phyloP scores from a whole-genome alignment of 805 yeast genomes.

The Candida silvicultrix region DNA sequence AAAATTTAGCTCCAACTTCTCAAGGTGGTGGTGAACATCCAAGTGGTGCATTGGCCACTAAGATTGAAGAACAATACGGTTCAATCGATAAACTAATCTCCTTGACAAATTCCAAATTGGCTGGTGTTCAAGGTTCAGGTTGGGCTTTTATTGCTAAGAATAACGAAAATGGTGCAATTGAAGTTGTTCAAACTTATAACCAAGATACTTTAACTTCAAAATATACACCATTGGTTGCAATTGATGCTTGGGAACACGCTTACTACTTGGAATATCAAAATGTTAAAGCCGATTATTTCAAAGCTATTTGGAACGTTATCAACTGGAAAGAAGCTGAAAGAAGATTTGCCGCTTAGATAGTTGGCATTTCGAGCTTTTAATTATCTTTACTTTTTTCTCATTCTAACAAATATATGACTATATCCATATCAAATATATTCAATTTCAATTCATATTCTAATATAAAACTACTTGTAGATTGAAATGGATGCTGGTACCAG shows the following conservation, averaged over 20 bases:
- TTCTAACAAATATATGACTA: neutral
- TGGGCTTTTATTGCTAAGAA: constrained; percentile 92
- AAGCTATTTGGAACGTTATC: constrained; percentile 90
- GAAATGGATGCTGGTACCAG: no score
- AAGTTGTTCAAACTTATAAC: constrained; percentile 75
- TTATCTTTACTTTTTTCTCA: neutral
- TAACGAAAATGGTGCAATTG: constrained; percentile 65
- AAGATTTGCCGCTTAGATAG: constrained; percentile 42
- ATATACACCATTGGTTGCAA: constrained; percentile 73
- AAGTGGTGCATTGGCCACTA: constrained; percentile 51
- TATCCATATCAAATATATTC: neutral
- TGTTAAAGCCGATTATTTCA: constrained; percentile 86
- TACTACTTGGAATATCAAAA: constrained; percentile 91
- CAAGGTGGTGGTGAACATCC: constrained; percentile 70
- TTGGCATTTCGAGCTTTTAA: no score
- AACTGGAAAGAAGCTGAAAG: constrained; percentile 89
- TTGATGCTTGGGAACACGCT: constrained; percentile 97
- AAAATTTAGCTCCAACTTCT: constrained; percentile 70
- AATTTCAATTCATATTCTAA: neutral
- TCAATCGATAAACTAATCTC: constrained; percentile 60
- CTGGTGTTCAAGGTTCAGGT: constrained; percentile 92
- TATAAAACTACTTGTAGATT: no score
- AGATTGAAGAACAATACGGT: constrained; percentile 62
- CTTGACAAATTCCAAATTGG: constrained; percentile 62
- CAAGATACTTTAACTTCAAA: constrained; percentile 76